Conservation (phyloP, 2,329 filamentous ascomycete species). For the Cadophora sp. region DNA sequence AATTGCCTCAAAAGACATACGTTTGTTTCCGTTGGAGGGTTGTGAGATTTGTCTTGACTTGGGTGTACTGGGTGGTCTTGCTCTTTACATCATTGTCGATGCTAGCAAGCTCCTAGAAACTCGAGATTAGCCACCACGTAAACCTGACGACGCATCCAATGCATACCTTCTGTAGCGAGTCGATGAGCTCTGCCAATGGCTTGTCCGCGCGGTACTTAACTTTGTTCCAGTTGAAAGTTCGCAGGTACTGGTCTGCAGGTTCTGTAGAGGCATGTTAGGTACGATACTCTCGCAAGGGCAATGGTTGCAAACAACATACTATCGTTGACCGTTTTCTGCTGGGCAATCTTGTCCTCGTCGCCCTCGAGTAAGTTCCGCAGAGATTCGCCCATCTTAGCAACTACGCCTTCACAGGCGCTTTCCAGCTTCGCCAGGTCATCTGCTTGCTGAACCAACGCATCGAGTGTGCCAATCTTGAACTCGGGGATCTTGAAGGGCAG, state of each 20-base stretch:
- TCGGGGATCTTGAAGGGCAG: constrained; percentile 83
- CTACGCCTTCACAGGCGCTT: constrained; percentile 77
- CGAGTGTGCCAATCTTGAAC: constrained; percentile 97
- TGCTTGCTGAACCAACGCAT: constrained; percentile 93
- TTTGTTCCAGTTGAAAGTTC: constrained; percentile 94
- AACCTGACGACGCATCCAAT: neutral
- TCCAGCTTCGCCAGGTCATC: constrained; percentile 94
- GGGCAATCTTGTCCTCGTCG: constrained; percentile 65
- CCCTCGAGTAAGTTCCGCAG: constrained; percentile 44
- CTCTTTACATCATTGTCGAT: constrained; percentile 96
- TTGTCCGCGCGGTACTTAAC: constrained; percentile 96
- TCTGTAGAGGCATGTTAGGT: constrained; percentile 59
- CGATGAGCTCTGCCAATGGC: constrained; percentile 84
- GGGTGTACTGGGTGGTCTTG: constrained; percentile 95
- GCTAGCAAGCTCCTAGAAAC: constrained; percentile 77
- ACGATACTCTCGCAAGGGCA: neutral
- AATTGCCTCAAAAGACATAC: constrained; percentile 53
- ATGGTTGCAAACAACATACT: constrained; percentile 61
- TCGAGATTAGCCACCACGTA: neutral
- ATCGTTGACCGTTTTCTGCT: constrained; percentile 81
- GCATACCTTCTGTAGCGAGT: constrained; percentile 82
- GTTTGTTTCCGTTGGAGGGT: constrained; percentile 87
- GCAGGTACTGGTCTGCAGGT: constrained; percentile 92
- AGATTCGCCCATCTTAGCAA: constrained; percentile 72
- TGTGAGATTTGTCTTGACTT: constrained; percentile 83